phyloP scores from a whole-genome alignment of 192 early-diverging fungal genomes.

The Linnemannia hyalina region DNA sequence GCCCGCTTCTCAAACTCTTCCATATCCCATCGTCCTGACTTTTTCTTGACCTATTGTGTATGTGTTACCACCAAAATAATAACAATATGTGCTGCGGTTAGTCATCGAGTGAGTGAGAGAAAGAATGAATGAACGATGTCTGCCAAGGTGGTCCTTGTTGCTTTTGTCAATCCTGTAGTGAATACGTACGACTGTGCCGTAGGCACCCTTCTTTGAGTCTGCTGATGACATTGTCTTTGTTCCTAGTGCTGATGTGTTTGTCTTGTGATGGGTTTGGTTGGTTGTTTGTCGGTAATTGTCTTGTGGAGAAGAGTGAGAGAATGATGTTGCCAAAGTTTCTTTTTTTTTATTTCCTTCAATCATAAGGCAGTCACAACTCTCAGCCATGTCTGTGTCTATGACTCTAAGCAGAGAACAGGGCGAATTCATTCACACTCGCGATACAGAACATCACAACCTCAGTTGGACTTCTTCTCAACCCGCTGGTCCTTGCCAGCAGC shows the following conservation, averaged over 20 bases:
- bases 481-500: constrained; percentile 45
- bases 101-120: neutral
- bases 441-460: neutral
- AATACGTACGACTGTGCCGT: constrained; percentile 43
- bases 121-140: neutral
- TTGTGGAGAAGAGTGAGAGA: no score
- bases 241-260: neutral
- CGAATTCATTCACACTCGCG: no score
- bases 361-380: no score
- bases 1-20: constrained; percentile 78
- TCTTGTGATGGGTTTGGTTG: neutral
- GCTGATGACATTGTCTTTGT: constrained; percentile 13
- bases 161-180: neutral
- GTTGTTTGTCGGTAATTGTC: no score
- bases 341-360: no score
- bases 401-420: no score
- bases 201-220: constrained; percentile 40
- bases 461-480: neutral
- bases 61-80: neutral
- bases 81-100: neutral
- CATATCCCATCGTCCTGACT: constrained; percentile 73
- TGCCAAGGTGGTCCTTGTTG: neutral
- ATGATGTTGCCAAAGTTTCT: no score
- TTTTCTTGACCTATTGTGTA: constrained; percentile 33
- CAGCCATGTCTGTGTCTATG: no score